A percentile compares a stretch with the other conserved stretches of the same genome.
Conservation (phyloP, 805 yeast genomes). For the Myxozyma neotropica region DNA sequence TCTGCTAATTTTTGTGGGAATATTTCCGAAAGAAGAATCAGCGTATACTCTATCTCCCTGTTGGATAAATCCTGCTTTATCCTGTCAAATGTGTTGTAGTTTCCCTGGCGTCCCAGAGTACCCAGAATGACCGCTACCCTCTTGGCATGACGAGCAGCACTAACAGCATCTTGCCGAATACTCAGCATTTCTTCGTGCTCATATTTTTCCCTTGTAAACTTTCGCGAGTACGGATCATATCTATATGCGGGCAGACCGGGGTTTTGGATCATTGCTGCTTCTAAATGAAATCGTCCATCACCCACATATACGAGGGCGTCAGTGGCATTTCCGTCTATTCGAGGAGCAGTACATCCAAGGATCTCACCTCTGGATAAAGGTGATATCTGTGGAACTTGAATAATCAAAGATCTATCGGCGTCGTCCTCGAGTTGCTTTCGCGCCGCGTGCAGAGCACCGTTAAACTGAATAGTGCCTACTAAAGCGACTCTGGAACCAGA, state of each 20-base stretch:
- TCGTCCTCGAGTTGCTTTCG: constrained; percentile 54
- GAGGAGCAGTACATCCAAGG: constrained; percentile 91
- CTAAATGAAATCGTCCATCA: constrained; percentile 94
- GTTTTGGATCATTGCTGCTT: constrained; percentile 95
- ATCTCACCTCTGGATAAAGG: constrained; percentile 96
- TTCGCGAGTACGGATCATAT: constrained; percentile 92
- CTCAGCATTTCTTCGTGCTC: constrained; percentile 80
- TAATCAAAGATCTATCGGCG: constrained; percentile 50
- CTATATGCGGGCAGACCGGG: constrained; percentile 90
- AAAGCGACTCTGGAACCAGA: constrained; percentile 71
- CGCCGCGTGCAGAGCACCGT: constrained; percentile 85
- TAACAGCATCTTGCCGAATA: constrained; percentile 74
- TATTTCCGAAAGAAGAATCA: constrained; percentile 86
- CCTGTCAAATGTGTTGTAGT: constrained; percentile 68
- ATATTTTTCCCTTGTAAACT: constrained; percentile 84
- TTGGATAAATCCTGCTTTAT: constrained; percentile 57
- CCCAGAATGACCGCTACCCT: constrained; percentile 87
- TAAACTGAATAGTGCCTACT: constrained; percentile 96
- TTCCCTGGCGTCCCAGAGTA: constrained; percentile 95
- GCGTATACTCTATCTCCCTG: constrained; percentile 69
- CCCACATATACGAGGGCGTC: constrained; percentile 88
- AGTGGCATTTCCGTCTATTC: constrained; percentile 50
- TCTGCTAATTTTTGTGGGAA: constrained; percentile 89
- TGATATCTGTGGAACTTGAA: constrained; percentile 85
- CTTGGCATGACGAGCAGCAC: constrained; percentile 51